Conservation (phyloP, 2,329 filamentous ascomycete species). For the Exophiala xenobiotica region DNA sequence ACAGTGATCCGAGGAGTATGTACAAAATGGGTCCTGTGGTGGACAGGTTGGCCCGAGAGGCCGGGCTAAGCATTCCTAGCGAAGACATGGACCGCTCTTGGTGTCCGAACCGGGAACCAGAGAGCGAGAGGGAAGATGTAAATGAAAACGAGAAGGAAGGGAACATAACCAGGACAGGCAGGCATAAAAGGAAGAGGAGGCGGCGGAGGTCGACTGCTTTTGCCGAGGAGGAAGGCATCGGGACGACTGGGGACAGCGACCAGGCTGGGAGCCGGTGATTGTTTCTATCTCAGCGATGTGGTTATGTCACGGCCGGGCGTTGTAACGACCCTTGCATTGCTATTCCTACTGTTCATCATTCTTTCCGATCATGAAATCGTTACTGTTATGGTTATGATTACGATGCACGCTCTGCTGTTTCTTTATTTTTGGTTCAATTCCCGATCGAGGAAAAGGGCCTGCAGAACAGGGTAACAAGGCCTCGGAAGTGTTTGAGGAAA, state of each 20-base stretch:
- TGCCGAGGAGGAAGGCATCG: neutral
- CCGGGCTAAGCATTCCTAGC: neutral
- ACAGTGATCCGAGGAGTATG: slow-evolving; percentile 64
- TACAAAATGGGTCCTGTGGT: slow-evolving; percentile 67
- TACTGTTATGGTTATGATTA: too few relatives aligned
- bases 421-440: too few relatives aligned
- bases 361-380: too few relatives aligned
- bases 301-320: neutral
- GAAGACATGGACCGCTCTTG: neutral
- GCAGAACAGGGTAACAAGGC: too few relatives aligned
- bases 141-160: slow-evolving; percentile 7
- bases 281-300: neutral
- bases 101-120: too few relatives aligned
- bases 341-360: too few relatives aligned
- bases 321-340: too few relatives aligned
- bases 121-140: too few relatives aligned
- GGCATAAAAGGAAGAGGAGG: slow-evolving; percentile 23
- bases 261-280: too few relatives aligned
- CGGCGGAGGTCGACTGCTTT: neutral
- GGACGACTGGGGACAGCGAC: neutral
- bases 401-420: too few relatives aligned
- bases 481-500: too few relatives aligned
- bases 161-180: neutral
- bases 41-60: slow-evolving; percentile 42
- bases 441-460: too few relatives aligned